These are phyloP conservation scores for Tarenaya hassleriana DNA, from an alignment of 345 rosid genomes.

Conservation along the genomic window DNA sequence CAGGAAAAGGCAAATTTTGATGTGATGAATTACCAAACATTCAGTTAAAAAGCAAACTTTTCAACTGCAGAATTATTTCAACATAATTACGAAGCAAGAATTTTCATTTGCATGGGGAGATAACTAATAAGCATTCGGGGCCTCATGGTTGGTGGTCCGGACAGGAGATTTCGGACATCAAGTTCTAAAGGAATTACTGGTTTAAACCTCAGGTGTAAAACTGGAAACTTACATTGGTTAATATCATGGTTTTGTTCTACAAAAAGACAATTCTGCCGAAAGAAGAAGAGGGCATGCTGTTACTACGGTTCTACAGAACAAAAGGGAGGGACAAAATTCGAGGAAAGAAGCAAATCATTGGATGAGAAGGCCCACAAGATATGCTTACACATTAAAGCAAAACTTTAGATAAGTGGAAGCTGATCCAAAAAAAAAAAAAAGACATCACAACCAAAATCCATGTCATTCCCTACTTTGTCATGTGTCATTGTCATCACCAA, in stretches of 20 bases:
- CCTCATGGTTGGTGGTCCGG: no score
- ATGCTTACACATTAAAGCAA: slow-evolving; percentile 26
- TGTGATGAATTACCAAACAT: slow-evolving; percentile 13
- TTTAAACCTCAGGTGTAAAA: no score
- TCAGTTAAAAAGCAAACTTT: slow-evolving; percentile 1
- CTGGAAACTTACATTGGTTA: slow-evolving; percentile 22
- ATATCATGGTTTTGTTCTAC: slow-evolving; percentile 12
- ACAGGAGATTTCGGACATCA: no score
- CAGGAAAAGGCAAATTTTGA: neutral
- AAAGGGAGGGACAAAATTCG: no score
- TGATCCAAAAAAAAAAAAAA: slow-evolving; percentile 33
- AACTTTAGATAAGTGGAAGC: slow-evolving; percentile 36
- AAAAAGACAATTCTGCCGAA: slow-evolving; percentile 17
- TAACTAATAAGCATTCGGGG: slow-evolving; percentile 10
- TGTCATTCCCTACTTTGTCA: slow-evolving; percentile 38
- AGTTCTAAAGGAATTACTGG: neutral
- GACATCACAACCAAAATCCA: slow-evolving; percentile 33
- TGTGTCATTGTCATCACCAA: slow-evolving; percentile 39
- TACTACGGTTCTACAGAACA: no score
- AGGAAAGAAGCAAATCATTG: slow-evolving; percentile 26
- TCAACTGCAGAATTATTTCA: slow-evolving; percentile 21
- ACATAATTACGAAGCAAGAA: slow-evolving; percentile 15
- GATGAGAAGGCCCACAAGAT: slow-evolving; percentile 29
- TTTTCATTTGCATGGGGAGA: slow-evolving; percentile 20
- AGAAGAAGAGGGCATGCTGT: slow-evolving; percentile 9